phyloP scores from a whole-genome alignment of 495 filamentous ascomycete genomes.

The Aspergillus conjunctus region DNA sequence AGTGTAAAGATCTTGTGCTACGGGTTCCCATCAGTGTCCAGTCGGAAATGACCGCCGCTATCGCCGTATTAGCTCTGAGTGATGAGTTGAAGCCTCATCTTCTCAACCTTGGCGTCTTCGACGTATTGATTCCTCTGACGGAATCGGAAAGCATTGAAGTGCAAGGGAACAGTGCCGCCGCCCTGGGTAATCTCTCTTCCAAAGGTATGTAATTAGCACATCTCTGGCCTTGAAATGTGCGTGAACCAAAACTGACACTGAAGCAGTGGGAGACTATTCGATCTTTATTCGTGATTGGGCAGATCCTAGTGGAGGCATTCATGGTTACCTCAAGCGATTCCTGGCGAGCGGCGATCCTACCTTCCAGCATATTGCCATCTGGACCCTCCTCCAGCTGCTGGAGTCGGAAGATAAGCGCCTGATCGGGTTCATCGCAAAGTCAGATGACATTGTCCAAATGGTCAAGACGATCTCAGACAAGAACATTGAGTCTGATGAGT shows the following conservation, averaged over 20 bases:
- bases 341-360: constrained; percentile 92
- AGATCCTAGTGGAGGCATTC: constrained; percentile 89
- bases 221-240: background rate
- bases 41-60: constrained; percentile 98
- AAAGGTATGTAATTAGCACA: constrained; percentile 69
- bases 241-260: constrained; percentile 6
- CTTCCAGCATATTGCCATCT: constrained; percentile 98
- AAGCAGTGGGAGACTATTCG: constrained; percentile 89
- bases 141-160: constrained; percentile 96
- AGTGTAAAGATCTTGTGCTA: constrained; percentile 95
- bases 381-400: constrained; percentile 92
- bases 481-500: constrained; percentile 86
- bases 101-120: constrained; percentile 91
- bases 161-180: constrained; percentile 96
- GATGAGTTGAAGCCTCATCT: constrained; percentile 93
- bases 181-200: constrained; percentile 91
- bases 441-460: constrained; percentile 85
- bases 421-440: constrained; percentile 80
- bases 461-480: constrained; percentile 88
- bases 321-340: constrained; percentile 91
- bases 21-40: constrained; percentile 93
- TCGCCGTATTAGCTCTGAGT: constrained; percentile 94
- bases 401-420: constrained; percentile 90
- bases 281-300: constrained; percentile 94
- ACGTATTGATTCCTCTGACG: constrained; percentile 93